These are phyloP conservation scores for Lentinula sp. DNA, from an alignment of 768 basidiomycete genomes.

Conservation along the genomic window DNA sequence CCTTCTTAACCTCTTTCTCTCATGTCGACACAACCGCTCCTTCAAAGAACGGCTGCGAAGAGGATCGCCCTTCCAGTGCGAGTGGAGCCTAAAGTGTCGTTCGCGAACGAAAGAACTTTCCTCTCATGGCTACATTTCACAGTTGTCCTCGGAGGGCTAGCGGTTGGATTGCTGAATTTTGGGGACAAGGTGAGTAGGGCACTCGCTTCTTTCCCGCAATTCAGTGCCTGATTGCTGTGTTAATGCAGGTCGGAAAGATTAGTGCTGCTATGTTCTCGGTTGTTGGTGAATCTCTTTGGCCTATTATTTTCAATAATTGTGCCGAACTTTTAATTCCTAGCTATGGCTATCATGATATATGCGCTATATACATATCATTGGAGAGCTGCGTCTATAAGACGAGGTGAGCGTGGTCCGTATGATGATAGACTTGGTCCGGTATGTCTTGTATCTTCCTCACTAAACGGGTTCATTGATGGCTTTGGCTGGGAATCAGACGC, in stretches of 20 bases:
- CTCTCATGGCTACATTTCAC: conserved; percentile 99
- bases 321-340: conserved; percentile 30
- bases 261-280: conserved; percentile 95
- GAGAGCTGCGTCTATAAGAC: conserved; percentile 89
- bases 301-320: neutral
- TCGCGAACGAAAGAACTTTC: conserved; percentile 93
- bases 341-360: conserved; percentile 96
- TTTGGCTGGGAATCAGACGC: conserved; percentile 42
- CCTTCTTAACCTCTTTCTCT: conserved; percentile 10
- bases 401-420: conserved; percentile 89
- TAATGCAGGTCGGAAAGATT: conserved; percentile 78
- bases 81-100: conserved; percentile 85
- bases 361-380: conserved; percentile 95
- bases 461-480: conserved; percentile 8
- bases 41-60: conserved; percentile 91
- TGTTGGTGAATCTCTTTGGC: conserved; percentile 56
- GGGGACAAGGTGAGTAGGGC: conserved; percentile 75
- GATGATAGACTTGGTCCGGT: conserved; percentile 95
- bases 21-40: conserved; percentile 98
- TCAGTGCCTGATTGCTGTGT: conserved; percentile 2
- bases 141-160: conserved; percentile 93
- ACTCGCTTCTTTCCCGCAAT: neutral
- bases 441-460: conserved; percentile 28
- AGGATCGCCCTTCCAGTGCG: conserved; percentile 95
- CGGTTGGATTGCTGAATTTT: conserved; percentile 95